Conservation (phyloP, 805 yeast species). For the Candida jianshihensis region DNA sequence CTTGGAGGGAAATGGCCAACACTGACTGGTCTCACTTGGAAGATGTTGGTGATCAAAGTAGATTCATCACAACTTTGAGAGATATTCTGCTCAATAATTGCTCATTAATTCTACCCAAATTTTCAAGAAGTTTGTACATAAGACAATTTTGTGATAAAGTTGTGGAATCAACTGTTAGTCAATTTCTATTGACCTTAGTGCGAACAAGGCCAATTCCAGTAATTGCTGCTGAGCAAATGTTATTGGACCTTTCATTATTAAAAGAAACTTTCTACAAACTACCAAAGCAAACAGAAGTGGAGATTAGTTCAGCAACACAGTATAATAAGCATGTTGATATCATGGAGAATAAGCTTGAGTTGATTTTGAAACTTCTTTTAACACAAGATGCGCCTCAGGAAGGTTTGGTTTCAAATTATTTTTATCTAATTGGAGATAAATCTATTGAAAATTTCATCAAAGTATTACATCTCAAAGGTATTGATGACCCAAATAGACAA, state of each 20-base stretch:
- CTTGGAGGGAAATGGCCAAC: conserved; percentile 80
- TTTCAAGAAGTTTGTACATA: conserved; percentile 64
- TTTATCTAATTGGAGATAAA: conserved; percentile 59
- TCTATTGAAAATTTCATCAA: conserved; percentile 57
- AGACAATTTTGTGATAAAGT: conserved; percentile 72
- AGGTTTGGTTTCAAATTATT: conserved; percentile 56
- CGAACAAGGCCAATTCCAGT: conserved; percentile 64
- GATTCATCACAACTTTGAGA: conserved; percentile 57
- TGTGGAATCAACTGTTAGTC: conserved; percentile 53
- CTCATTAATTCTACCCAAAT: conserved; percentile 42
- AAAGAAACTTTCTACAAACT: conserved; percentile 40
- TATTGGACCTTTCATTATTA: conserved; percentile 62
- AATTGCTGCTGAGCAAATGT: conserved; percentile 70
- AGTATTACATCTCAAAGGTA: conserved; percentile 56
- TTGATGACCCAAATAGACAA: conserved; percentile 22
- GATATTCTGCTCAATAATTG: conserved; percentile 39
- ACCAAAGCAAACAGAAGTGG: conserved; percentile 14
- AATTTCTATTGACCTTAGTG: conserved; percentile 51
- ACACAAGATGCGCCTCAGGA: conserved; percentile 61
- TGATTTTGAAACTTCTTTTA: conserved; percentile 60
- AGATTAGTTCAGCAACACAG: conserved; percentile 17
- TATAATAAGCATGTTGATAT: conserved; percentile 38
- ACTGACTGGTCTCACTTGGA: conserved; percentile 66
- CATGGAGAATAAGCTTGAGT: conserved; percentile 42
- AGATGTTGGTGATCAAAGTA: conserved; percentile 64